phyloP scores from a whole-genome alignment of 2,329 filamentous ascomycete genomes.

The Aspergillus sp. region DNA sequence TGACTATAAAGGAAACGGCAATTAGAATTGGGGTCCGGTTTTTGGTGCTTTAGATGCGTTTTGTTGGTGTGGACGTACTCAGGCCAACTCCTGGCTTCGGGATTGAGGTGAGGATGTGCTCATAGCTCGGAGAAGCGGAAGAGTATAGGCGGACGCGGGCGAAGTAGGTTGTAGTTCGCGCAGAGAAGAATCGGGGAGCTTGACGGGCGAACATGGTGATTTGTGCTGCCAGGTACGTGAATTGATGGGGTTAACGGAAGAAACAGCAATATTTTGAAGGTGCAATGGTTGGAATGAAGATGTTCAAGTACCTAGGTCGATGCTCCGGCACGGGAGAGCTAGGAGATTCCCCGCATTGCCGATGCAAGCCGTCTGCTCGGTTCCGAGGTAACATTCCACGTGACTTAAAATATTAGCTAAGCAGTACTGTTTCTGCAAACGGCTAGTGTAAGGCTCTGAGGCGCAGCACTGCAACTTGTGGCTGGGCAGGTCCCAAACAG shows the following conservation, averaged over 20 bases:
- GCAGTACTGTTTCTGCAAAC: background rate
- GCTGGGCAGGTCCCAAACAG: slow-evolving; percentile 16
- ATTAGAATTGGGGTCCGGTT: background rate
- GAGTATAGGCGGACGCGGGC: slow-evolving; percentile 40
- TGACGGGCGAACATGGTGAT: slow-evolving; percentile 44
- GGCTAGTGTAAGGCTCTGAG: background rate
- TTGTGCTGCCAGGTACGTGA: background rate
- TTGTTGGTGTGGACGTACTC: slow-evolving; percentile 54
- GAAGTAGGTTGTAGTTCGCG: slow-evolving; percentile 47
- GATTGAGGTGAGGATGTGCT: slow-evolving; percentile 77
- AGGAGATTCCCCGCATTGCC: slow-evolving; percentile 6
- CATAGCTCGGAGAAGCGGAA: slow-evolving; percentile 58
- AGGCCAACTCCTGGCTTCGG: slow-evolving; percentile 88
- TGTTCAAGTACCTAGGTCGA: background rate
- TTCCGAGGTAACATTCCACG: slow-evolving; percentile 6
- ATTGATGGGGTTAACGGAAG: background rate
- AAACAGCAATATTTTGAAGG: background rate
- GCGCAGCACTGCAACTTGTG: slow-evolving; percentile 18
- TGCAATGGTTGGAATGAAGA: background rate
- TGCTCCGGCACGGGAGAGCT: background rate
- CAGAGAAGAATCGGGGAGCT: slow-evolving; percentile 61
- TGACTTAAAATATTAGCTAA: background rate
- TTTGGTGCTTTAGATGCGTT: background rate
- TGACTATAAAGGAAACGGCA: slow-evolving; percentile 58
- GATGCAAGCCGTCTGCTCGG: slow-evolving; percentile 7